Conservation (phyloP, 2,329 filamentous ascomycete species). For the Clarireedia homoeocarpa region DNA sequence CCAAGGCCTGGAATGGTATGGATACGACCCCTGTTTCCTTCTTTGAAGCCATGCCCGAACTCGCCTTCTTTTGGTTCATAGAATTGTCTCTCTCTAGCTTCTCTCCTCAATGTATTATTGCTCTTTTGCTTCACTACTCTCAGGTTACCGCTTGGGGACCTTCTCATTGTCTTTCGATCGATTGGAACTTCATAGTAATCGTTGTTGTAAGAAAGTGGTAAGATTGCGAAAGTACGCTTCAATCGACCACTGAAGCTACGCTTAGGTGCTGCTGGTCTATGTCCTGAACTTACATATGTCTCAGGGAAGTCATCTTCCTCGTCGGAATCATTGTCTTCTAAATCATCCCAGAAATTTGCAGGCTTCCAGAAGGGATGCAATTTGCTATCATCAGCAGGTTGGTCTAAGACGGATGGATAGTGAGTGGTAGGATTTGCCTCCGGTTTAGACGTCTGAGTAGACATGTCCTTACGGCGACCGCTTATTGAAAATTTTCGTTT, state of each 20-base stretch:
- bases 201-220: constrained; percentile 40
- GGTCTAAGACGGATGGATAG: constrained; percentile 38
- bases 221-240: constrained; percentile 51
- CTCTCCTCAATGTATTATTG: constrained; percentile 31
- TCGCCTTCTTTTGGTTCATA: constrained; percentile 13
- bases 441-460: constrained; percentile 21
- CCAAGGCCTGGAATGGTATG: constrained; percentile 29
- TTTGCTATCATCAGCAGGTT: constrained; percentile 44
- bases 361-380: constrained; percentile 57
- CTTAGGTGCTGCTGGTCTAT: constrained; percentile 38
- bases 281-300: constrained; percentile 31
- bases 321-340: constrained; percentile 34
- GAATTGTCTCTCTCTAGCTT: constrained; percentile 10
- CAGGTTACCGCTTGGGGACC: constrained; percentile 52
- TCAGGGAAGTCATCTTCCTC: constrained; percentile 34
- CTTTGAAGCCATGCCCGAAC: constrained; percentile 26
- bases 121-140: constrained; percentile 46
- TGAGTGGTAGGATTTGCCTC: constrained; percentile 24
- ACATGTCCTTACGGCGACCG: constrained; percentile 18
- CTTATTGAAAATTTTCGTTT: constrained; percentile 33
- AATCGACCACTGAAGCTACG: constrained; percentile 39
- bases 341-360: constrained; percentile 36
- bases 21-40: constrained; percentile 23
- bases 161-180: constrained; percentile 50
- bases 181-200: constrained; percentile 32